phyloP scores from a whole-genome alignment of 768 basidiomycete genomes.

The Cubamyces lactineus region DNA sequence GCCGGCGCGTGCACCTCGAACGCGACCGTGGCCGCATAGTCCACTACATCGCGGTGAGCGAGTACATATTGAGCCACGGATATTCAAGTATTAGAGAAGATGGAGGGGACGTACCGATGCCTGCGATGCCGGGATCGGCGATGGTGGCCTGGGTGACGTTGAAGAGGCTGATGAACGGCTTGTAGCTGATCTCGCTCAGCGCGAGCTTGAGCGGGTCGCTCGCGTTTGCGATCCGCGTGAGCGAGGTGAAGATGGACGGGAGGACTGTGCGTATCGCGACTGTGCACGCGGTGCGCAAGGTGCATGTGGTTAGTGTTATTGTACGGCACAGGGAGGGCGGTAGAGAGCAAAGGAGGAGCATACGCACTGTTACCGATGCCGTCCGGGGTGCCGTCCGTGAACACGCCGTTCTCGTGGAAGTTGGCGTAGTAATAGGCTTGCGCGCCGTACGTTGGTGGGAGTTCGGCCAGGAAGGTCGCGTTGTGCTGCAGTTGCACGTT shows the following conservation, averaged over 20 bases:
- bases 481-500: conserved; percentile 46
- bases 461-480: conserved; percentile 33
- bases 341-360: neutral
- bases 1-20: conserved; percentile 55
- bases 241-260: conserved; percentile 58
- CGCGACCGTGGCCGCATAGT: conserved; percentile 63
- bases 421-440: conserved; percentile 42
- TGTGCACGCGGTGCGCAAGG: conserved; percentile 30
- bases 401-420: conserved; percentile 46
- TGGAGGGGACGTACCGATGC: conserved; percentile 49
- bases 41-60: conserved; percentile 41
- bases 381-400: conserved; percentile 31
- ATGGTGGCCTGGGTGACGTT: conserved; percentile 66
- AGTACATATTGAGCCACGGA: too few relatives aligned
- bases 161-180: conserved; percentile 77
- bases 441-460: conserved; percentile 32
- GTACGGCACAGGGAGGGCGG: too few relatives aligned
- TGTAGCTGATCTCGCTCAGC: conserved; percentile 68
- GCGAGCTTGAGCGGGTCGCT: conserved; percentile 58
- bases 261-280: conserved; percentile 70
- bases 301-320: too few relatives aligned
- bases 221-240: conserved; percentile 52
- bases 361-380: conserved; percentile 42
- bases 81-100: too few relatives aligned
- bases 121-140: conserved; percentile 54